A percentile compares a stretch with the other conserved stretches of the same genome.
Conservation (phyloP, 2,329 filamentous ascomycete species). For the Alternaria gaisen region DNA sequence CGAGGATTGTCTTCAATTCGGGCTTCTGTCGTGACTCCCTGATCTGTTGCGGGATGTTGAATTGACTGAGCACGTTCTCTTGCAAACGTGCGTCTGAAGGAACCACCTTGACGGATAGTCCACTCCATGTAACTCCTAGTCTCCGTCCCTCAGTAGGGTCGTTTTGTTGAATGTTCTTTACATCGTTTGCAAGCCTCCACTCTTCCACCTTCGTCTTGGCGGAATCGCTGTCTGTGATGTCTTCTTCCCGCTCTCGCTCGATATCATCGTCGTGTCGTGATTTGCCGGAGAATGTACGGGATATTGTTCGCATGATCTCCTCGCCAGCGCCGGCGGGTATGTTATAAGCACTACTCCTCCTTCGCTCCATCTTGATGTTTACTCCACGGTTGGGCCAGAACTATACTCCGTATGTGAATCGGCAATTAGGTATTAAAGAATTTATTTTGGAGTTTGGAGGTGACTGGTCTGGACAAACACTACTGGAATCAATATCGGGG, state of each 20-base stretch:
- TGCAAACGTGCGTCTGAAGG: slow-evolving; percentile 71
- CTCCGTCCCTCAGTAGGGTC: slow-evolving; percentile 26
- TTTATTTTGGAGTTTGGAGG: background rate
- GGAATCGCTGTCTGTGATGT: slow-evolving; percentile 15
- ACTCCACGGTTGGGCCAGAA: background rate
- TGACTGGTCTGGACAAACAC: background rate
- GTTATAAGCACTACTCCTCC: slow-evolving; percentile 6
- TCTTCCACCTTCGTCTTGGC: slow-evolving; percentile 30
- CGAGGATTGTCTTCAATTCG: slow-evolving; percentile 66
- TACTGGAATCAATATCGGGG: background rate
- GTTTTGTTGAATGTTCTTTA: slow-evolving; percentile 28
- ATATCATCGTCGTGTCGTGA: slow-evolving; percentile 20
- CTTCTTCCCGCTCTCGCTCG: slow-evolving; percentile 8
- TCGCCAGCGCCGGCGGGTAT: slow-evolving; percentile 19
- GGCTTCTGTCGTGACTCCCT: slow-evolving; percentile 58
- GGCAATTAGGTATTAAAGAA: background rate
- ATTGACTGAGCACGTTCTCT: slow-evolving; percentile 62
- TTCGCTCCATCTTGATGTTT: slow-evolving; percentile 4
- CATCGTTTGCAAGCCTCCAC: slow-evolving; percentile 33
- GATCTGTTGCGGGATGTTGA: slow-evolving; percentile 51
- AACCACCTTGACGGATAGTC: slow-evolving; percentile 76
- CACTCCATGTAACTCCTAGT: slow-evolving; percentile 73
- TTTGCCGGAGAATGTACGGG: slow-evolving; percentile 29
- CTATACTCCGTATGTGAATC: background rate
- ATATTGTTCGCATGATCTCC: slow-evolving; percentile 24